Evolutionary conservation across 805 yeast genomes (phyloP), one percentile per base, ranked within the genome.

Genomic region (Yarrowia yakushimensis): DNA sequence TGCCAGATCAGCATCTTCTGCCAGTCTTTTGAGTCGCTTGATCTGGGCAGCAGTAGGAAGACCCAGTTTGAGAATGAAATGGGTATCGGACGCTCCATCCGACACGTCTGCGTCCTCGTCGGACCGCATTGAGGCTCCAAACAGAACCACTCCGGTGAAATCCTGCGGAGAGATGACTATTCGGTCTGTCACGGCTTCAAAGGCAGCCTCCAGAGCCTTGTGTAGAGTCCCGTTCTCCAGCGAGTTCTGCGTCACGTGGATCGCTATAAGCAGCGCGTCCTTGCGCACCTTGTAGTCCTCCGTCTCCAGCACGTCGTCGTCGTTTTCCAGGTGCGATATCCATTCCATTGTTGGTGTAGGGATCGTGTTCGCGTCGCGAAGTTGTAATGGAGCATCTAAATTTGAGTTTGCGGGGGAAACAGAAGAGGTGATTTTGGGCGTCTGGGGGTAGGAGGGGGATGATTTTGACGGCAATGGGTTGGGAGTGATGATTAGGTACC

Each of bases 131-230:
- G 69, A 66, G 13, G 75, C 62, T 61, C 76, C 59, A 66, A 68
- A 72, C 82, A 81, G 69, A 81, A 85, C 82, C 50, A 91, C 81
- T 0, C 97, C 97, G 25, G 90, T 76, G 0, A 90, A 92, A 1
- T 93, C 86, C 46, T 78, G 77, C 0, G 91, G 89, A 37, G 82
- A 73, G 0, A 86, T 79, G 33, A 87, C 83, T 1, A 87, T 83
- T 63, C 89, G 76, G 54, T 84, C 86, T 3, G 85, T 78, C 74
- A 90, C 81, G 34, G 90, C 74, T n/a, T 82, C 84, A 60, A 80
- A 76, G 7, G 88, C 76, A 1, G 87, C 79, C 13, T 78, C 77
- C 17, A 92, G 67, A 11, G 76, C 73, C n/a, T 63, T 46, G 10
- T 65, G 55, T 2, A 69, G 64, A 11, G 64, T 46, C 30, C 67